Evolutionary conservation across 1,284 basidiomycete genomes (phyloP), one percentile per base, ranked within the genome.

Genomic region (Ceratorhiza oryzae-sativae): DNA sequence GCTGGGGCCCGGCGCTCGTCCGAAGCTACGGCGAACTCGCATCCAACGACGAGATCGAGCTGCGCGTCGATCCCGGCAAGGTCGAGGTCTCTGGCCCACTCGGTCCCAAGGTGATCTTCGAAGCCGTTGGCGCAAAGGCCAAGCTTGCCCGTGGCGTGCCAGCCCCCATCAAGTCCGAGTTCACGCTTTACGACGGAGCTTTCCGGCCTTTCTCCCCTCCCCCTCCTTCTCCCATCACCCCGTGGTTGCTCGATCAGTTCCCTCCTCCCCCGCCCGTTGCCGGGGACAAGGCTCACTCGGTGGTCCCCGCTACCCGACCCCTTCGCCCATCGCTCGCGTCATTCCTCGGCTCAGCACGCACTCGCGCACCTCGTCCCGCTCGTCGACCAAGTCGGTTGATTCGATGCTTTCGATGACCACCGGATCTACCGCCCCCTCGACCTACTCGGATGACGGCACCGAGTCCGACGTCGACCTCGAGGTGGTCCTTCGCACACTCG

Each of bases 371-470:
- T 61, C 70, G 39, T 71, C 70, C 2, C 48, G 49, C 34, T 62
- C 70, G n/a, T 61, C 70, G 58, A 71, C 58, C 45, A 61, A 61
- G 59, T 71, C 70, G 15, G 58, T 71, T 41, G 46, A 71, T 55
- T 71, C 70, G 56, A 61, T 60, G 56, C 70, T 71, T 10, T 71
- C 70, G 25, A 61, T 60, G 70, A 61, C 73, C 27, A 71, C 72
- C 55, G 45, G 61, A 61, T 71, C 65, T 32, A 65, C 67, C n/a
- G 65, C 72, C 10, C 65, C 73, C 36, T 72, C 73, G 15, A 70
- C 65, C 45, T 68, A 62, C 59, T 73, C 67, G 45, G 58, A 72
- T 32, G 61, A 56, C 23, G 61, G 72, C 46, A 71, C 73, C 48
- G 71, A 72, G 25, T 70, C 71, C 5, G 67, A 70, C 34, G 67